A percentile compares a stretch with the other conserved stretches of the same genome.
phyloP scores from a whole-genome alignment of 1,284 basidiomycete genomes.

The Cutaneotrichosporon cutaneum region DNA sequence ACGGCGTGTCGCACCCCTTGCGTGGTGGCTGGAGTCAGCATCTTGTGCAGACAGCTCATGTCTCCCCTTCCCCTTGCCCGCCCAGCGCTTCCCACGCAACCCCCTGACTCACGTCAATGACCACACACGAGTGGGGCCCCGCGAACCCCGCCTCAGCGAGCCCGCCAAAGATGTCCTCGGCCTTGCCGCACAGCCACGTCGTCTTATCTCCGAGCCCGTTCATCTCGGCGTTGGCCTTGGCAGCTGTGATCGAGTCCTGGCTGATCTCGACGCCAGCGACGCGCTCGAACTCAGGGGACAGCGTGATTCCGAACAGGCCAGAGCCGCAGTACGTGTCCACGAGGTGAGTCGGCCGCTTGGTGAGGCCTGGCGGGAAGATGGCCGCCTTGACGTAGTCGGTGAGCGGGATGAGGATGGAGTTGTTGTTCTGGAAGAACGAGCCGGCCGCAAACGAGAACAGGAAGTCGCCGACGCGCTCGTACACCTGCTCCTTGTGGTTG shows the following conservation, averaged over 20 bases:
- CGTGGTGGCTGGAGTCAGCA: slow-evolving; percentile 67
- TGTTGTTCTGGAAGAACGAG: slow-evolving; percentile 98
- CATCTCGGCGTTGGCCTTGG: slow-evolving; percentile 73
- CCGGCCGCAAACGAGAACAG: slow-evolving; percentile 85
- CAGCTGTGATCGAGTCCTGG: slow-evolving; percentile 72
- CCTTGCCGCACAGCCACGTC: slow-evolving; percentile 58
- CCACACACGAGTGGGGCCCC: slow-evolving; percentile 46
- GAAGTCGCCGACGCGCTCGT: slow-evolving; percentile 77
- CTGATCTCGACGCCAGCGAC: slow-evolving; percentile 88
- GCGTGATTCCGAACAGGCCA: slow-evolving; percentile 87
- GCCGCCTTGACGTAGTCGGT: slow-evolving; percentile 76
- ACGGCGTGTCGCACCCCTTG: slow-evolving; percentile 82
- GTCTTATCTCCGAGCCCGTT: slow-evolving; percentile 59
- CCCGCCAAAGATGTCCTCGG: slow-evolving; percentile 58
- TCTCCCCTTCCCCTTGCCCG: too few species aligned
- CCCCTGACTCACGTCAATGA: slow-evolving; percentile 50
- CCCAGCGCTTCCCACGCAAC: too few species aligned
- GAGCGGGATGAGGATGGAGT: slow-evolving; percentile 79
- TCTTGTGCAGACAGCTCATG: neutral
- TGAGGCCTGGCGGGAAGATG: slow-evolving; percentile 58
- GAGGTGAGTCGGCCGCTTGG: slow-evolving; percentile 66
- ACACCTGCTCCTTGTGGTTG: slow-evolving; percentile 74
- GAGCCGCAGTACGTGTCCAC: slow-evolving; percentile 88
- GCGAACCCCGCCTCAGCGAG: slow-evolving; percentile 42
- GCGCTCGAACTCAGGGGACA: slow-evolving; percentile 71